phyloP scores from a whole-genome alignment of 1,284 basidiomycete species.

The Nidula niveotomentosa region DNA sequence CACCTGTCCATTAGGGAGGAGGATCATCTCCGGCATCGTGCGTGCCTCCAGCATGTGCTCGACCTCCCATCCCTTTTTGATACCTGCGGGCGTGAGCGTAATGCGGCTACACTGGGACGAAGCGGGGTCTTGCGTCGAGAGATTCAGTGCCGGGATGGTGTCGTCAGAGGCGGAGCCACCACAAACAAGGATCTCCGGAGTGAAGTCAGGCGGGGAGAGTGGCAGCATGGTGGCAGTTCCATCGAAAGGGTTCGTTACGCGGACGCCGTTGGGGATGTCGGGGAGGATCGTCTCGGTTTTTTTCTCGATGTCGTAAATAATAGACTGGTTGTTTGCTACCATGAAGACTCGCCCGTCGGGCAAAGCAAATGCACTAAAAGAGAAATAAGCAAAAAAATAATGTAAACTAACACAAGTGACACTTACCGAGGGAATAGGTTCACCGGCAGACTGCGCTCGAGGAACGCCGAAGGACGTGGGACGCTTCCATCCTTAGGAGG shows the following conservation, averaged over 20 bases:
- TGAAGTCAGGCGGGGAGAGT: slow-evolving; percentile 41
- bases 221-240: slow-evolving; percentile 49
- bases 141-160: slow-evolving; percentile 21
- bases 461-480: slow-evolving; percentile 44
- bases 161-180: slow-evolving; percentile 38
- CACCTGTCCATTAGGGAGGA: slow-evolving; percentile 52
- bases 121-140: slow-evolving; percentile 40
- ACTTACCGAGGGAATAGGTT: slow-evolving; percentile 42
- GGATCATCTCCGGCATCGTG: slow-evolving; percentile 48
- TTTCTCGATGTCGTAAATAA: slow-evolving; percentile 45
- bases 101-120: slow-evolving; percentile 42
- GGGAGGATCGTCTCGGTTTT: slow-evolving; percentile 40
- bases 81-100: slow-evolving; percentile 33
- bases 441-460: slow-evolving; percentile 38
- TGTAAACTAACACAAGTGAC: neutral
- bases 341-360: slow-evolving; percentile 43
- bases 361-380: slow-evolving; percentile 24
- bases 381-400: neutral
- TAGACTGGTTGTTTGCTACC: slow-evolving; percentile 43
- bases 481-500: slow-evolving; percentile 49
- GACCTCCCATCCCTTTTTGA: slow-evolving; percentile 35
- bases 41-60: slow-evolving; percentile 35
- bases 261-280: slow-evolving; percentile 49
- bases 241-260: slow-evolving; percentile 47
- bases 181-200: slow-evolving; percentile 49